Base-by-base conservation (phyloP, 306 rosid genomes). In the Hippophae rhamnoides region DNA sequence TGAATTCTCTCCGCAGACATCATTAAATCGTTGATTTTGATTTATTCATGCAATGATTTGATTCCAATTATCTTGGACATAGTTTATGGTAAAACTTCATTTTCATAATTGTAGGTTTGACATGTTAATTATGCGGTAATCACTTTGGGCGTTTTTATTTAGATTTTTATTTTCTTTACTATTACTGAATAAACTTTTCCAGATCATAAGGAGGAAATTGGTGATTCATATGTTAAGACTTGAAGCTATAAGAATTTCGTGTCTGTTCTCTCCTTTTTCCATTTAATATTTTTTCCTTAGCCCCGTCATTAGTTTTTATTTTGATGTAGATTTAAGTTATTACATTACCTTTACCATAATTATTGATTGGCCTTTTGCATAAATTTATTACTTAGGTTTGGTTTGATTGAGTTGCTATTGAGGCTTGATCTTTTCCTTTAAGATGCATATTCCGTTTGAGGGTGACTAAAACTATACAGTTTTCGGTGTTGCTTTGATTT, bases 401-500 rank as follows among this genome's bases (percentile, higher is more conserved):
- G 38, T 31, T 69, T 47, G 46, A 52, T 44, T 40, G 52, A 42
- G 43, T 62, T 45, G 45, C 12, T 41, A 63, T 53, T 38, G 52
- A 59, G 26, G 12, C 14, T 9, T 27, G 51, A 40, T 67, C 53
- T 61, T 56, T 52, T 63, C 58, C 70, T 9, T 41, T 43, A 49
- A 54, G 62, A 64, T 63, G 61, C 49, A 18, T 67, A 18, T 68
- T 46, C 43, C 43, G 43, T 49, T 31, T 25, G 69, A 66, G 52
- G 62, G 67, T 64, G 68, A 54, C 62, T 63, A 56, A 43, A 64
- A 46, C 53, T 38, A 63, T 23, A 43, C 31, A n/a, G 26, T 62
- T 72, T 52, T 54, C 60, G 56, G 62, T 38, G 60, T 62, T 67
- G 18, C 68, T 62, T 56, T 49, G 7, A 26, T 58, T 65, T 11